Percentiles rank a stretch among this genome's conserved stretches.
phyloP scores from a whole-genome alignment of 2,329 filamentous ascomycete genomes.

The Cylindrodendrum hubeiense region DNA sequence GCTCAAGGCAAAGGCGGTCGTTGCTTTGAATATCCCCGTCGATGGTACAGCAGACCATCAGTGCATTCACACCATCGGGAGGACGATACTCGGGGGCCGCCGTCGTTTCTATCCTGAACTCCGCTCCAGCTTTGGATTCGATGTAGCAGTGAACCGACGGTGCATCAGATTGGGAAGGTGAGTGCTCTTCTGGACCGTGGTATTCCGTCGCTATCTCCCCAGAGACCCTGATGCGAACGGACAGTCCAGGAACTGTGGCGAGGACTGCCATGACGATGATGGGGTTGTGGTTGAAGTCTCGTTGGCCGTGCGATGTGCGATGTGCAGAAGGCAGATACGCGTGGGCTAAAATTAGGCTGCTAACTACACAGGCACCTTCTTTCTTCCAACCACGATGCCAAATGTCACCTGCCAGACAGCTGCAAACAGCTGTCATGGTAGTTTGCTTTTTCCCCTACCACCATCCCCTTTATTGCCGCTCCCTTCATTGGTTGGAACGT shows the following conservation, averaged over 20 bases:
- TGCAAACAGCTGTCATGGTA: not conserved
- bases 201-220: constrained; percentile 40
- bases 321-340: not conserved
- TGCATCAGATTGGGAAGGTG: not conserved
- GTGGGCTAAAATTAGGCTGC: not conserved
- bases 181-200: not conserved
- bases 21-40: constrained; percentile 21
- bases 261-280: constrained; percentile 40
- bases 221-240: constrained; percentile 31
- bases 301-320: not conserved
- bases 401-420: not conserved
- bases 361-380: not conserved
- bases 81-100: not conserved
- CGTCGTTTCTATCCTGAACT: constrained; percentile 29
- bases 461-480: not conserved
- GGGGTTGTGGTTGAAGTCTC: not conserved
- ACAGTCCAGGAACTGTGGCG: constrained; percentile 27
- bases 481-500: too few species aligned
- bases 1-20: not conserved
- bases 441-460: not conserved
- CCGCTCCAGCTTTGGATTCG: constrained; percentile 36
- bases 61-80: fast-evolving
- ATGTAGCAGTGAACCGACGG: constrained; percentile 35
- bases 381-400: not conserved
- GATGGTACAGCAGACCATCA: not conserved